Evolutionary conservation across 2,329 filamentous ascomycete genomes (phyloP).

Genomic region (Neurospora crassa): DNA sequence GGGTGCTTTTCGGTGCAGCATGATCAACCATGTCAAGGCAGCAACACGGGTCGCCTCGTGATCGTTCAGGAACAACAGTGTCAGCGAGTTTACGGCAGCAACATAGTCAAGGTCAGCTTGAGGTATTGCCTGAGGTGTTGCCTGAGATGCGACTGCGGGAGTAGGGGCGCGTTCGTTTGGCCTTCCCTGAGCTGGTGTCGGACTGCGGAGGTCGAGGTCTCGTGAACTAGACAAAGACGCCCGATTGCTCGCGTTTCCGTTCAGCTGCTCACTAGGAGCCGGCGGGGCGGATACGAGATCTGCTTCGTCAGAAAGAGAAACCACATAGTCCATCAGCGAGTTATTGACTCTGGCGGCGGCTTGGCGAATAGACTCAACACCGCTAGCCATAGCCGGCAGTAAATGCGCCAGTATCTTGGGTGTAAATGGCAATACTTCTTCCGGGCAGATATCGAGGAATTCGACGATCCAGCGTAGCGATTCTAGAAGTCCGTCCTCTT

Average conservation of each 20-base stretch:
- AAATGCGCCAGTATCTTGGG: conserved; percentile 87
- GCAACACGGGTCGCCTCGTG: conserved; percentile 93
- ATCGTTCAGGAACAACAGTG: conserved; percentile 88
- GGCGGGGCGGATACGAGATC: conserved; percentile 32
- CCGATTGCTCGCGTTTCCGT: conserved; percentile 39
- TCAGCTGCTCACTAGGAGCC: conserved; percentile 33
- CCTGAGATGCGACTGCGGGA: conserved; percentile 29
- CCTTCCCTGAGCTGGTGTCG: conserved; percentile 40
- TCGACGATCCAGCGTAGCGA: conserved; percentile 91
- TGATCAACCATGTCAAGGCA: conserved; percentile 91
- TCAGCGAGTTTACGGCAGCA: conserved; percentile 86
- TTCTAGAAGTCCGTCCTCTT: conserved; percentile 86
- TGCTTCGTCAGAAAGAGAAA: conserved; percentile 71
- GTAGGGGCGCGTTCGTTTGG: conserved; percentile 35
- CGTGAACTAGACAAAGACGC: conserved; percentile 43
- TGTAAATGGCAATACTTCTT: conserved; percentile 91
- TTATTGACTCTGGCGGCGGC: conserved; percentile 84
- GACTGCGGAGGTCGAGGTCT: conserved; percentile 43
- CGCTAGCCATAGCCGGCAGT: conserved; percentile 86
- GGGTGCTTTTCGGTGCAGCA: conserved; percentile 93
- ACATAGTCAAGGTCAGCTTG: conserved; percentile 85
- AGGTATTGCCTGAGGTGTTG: conserved; percentile 15
- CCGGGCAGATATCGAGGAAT: conserved; percentile 94
- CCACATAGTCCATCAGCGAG: conserved; percentile 87
- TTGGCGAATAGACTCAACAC: conserved; percentile 78